Evolutionary conservation across 2,329 filamentous ascomycete species (phyloP).

Genomic region (Phaeosphaeriaceae sp.): DNA sequence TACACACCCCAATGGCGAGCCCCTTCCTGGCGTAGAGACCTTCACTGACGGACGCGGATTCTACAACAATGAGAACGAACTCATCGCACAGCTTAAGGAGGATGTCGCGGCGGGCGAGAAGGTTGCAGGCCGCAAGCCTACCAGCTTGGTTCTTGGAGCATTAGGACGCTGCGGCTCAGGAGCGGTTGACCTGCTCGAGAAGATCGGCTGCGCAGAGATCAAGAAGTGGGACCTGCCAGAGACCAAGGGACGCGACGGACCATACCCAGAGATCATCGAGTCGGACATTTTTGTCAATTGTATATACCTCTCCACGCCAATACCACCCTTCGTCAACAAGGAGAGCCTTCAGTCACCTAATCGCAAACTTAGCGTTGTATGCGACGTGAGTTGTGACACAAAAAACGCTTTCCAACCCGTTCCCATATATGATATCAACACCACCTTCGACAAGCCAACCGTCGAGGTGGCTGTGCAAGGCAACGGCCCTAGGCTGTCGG

Average conservation of each 20-base stretch:
- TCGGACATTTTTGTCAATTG: slow-evolving; percentile 57
- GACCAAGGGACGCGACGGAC: slow-evolving; percentile 69
- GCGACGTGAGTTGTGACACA: slow-evolving; percentile 66
- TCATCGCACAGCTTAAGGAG: slow-evolving; percentile 77
- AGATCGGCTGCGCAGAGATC: slow-evolving; percentile 75
- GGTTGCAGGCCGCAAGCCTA: slow-evolving; percentile 71
- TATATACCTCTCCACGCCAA: slow-evolving; percentile 81
- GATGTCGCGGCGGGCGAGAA: slow-evolving; percentile 70
- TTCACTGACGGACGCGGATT: slow-evolving; percentile 56
- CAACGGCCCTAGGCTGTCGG: slow-evolving; percentile 67
- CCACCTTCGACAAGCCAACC: slow-evolving; percentile 87
- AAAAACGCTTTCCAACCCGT: slow-evolving; percentile 75
- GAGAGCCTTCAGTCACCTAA: slow-evolving; percentile 70
- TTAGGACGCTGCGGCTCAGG: slow-evolving; percentile 84
- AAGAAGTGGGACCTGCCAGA: slow-evolving; percentile 79
- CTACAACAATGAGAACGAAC: slow-evolving; percentile 75
- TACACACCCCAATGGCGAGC: slow-evolving; percentile 68
- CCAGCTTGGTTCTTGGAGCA: slow-evolving; percentile 79
- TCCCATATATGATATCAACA: slow-evolving; percentile 83
- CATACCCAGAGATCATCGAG: slow-evolving; percentile 79
- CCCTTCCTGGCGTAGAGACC: slow-evolving; percentile 69
- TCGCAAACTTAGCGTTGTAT: slow-evolving; percentile 74
- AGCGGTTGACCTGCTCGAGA: slow-evolving; percentile 78
- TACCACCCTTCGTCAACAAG: slow-evolving; percentile 79
- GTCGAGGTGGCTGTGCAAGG: slow-evolving; percentile 71